Conservation (phyloP, 2,329 filamentous ascomycete genomes). For the Onygena corvina region DNA sequence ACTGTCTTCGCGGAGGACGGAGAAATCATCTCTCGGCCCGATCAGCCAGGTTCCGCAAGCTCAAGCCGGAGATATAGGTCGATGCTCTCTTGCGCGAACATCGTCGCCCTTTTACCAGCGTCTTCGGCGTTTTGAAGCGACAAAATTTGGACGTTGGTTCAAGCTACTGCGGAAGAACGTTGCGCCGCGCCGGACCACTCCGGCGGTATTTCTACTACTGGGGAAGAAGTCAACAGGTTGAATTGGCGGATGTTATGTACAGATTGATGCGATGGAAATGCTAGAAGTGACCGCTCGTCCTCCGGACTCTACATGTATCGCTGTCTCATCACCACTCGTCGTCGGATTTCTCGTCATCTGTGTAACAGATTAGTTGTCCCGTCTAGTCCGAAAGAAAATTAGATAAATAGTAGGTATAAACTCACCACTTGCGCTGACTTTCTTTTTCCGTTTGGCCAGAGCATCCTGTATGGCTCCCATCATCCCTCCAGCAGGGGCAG, state of each 20-base stretch:
- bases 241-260: conserved; percentile 1
- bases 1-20: conserved; percentile 25
- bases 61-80: conserved; percentile 14
- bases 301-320: background rate
- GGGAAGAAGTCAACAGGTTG: background rate
- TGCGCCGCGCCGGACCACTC: too few relatives aligned
- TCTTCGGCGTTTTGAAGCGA: too few relatives aligned
- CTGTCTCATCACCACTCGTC: conserved; percentile 32
- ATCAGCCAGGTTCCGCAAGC: conserved; percentile 10
- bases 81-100: background rate
- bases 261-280: background rate
- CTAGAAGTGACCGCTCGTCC: background rate
- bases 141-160: too few relatives aligned
- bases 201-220: background rate
- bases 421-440: conserved; percentile 91
- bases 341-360: conserved; percentile 38
- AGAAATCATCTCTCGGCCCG: conserved; percentile 29
- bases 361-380: background rate
- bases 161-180: too few relatives aligned
- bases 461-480: conserved; percentile 73
- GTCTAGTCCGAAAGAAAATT: background rate
- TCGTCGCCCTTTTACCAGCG: background rate
- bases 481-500: conserved; percentile 52
- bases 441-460: conserved; percentile 73
- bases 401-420: conserved; percentile 22